phyloP scores from a whole-genome alignment of 352 stramenopile genomes.

The Phytophthora aleatoria region DNA sequence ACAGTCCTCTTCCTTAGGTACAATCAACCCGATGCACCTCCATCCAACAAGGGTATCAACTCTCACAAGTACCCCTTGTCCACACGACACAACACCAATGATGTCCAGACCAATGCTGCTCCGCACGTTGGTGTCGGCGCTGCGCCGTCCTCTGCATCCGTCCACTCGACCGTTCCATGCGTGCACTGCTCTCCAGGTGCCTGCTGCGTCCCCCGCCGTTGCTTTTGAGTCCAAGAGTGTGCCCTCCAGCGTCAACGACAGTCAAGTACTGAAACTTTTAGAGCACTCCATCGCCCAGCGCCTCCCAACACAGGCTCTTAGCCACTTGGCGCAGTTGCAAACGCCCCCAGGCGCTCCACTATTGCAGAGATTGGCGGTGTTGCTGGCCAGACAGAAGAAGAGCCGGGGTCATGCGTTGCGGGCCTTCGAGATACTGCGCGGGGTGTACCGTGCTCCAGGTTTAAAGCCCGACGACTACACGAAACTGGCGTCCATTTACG shows the following conservation, averaged over 20 bases:
- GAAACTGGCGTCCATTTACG: conserved; percentile 68
- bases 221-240: not conserved
- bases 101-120: conserved; percentile 5
- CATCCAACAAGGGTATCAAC: conserved; percentile 3
- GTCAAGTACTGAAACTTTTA: conserved; percentile 29
- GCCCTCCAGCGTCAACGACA: conserved; percentile 3
- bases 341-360: conserved; percentile 31
- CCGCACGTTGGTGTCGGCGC: conserved; percentile 7
- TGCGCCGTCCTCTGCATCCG: conserved; percentile 14
- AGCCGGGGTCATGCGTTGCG: conserved; percentile 24
- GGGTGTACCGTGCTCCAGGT: conserved; percentile 44
- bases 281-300: conserved; percentile 45
- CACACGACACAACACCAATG: not conserved
- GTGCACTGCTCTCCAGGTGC: conserved; percentile 5
- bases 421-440: conserved; percentile 48
- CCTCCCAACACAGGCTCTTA: conserved; percentile 38
- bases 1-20: not conserved
- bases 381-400: conserved; percentile 53
- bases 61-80: not conserved
- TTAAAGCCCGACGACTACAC: conserved; percentile 64
- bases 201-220: conserved; percentile 1
- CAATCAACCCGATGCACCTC: not conserved
- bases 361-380: conserved; percentile 54
- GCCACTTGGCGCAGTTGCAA: conserved; percentile 43
- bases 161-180: conserved; percentile 1